phyloP scores from a whole-genome alignment of 2,329 filamentous ascomycete species.

The Seiridium cupressi region DNA sequence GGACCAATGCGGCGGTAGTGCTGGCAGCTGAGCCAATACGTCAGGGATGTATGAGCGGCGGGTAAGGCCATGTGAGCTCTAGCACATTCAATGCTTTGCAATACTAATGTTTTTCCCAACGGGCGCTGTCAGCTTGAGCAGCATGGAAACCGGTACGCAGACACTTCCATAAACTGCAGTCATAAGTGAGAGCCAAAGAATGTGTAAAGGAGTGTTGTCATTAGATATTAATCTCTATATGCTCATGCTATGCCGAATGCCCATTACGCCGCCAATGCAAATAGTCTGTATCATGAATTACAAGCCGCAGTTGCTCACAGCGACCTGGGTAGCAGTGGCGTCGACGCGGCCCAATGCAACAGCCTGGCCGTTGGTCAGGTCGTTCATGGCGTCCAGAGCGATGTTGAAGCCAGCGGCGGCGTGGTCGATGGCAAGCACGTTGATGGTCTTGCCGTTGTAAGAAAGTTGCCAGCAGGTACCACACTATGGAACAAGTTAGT shows the following conservation, averaged over 20 bases:
- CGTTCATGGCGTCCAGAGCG: conserved; percentile 53
- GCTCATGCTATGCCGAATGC: not conserved
- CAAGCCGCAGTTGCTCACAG: conserved; percentile 40
- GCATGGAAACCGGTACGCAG: too few relatives aligned
- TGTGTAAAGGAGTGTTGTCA: not conserved
- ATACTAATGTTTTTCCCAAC: too few relatives aligned
- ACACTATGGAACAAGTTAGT: conserved; percentile 36
- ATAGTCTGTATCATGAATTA: conserved; percentile 10
- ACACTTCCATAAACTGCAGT: too few relatives aligned
- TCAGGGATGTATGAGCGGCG: too few relatives aligned
- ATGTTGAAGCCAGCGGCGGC: conserved; percentile 53
- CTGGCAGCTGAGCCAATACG: too few relatives aligned
- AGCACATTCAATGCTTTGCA: too few relatives aligned
- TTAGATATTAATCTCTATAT: conserved; percentile 3
- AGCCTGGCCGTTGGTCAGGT: conserved; percentile 51
- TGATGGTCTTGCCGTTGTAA: conserved; percentile 50
- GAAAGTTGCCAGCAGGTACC: conserved; percentile 58
- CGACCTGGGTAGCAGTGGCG: conserved; percentile 44
- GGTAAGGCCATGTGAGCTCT: too few relatives aligned
- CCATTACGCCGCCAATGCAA: not conserved
- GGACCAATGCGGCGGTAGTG: too few relatives aligned
- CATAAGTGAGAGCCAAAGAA: too few relatives aligned
- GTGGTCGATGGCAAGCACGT: conserved; percentile 56
- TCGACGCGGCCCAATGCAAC: conserved; percentile 50
- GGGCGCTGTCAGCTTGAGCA: too few relatives aligned